Percentiles rank a stretch among this genome's conserved stretches.
Conservation (phyloP, 352 stramenopile species). For the Phytopythium kandeliae region DNA sequence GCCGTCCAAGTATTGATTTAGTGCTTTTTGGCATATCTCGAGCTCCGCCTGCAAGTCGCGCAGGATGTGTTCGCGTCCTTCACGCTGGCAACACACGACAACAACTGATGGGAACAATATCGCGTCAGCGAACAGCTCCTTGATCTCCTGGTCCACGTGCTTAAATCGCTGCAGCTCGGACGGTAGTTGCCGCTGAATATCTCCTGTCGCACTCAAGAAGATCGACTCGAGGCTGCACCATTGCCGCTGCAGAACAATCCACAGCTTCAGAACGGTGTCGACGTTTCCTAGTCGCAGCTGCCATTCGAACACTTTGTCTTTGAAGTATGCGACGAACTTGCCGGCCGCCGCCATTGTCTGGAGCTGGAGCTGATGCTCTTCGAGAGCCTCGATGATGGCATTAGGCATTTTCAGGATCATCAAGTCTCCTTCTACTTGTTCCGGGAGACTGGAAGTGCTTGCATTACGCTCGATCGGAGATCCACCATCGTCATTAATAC, state of each 20-base stretch:
- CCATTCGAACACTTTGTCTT: conserved; percentile 94
- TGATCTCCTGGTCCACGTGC: conserved; percentile 84
- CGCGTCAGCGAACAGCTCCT: conserved; percentile 62
- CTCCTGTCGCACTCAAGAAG: conserved; percentile 87
- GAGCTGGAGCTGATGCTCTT: conserved; percentile 94
- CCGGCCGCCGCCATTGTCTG: conserved; percentile 96
- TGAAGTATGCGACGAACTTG: conserved; percentile 95
- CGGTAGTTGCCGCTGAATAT: conserved; percentile 92
- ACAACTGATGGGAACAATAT: conserved; percentile 63
- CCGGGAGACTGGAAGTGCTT: neutral
- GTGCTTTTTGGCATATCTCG: conserved; percentile 93
- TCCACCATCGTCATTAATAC: neutral
- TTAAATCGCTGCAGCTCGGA: conserved; percentile 89
- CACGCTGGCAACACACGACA: conserved; percentile 59
- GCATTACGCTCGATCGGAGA: neutral
- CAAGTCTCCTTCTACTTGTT: conserved; percentile 69
- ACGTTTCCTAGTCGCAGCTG: conserved; percentile 90
- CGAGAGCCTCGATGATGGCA: conserved; percentile 90
- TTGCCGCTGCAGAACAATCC: conserved; percentile 85
- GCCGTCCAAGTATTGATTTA: conserved; percentile 95
- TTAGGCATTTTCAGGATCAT: conserved; percentile 89
- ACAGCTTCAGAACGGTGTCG: conserved; percentile 91
- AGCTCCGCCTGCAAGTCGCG: conserved; percentile 84
- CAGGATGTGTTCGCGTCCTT: conserved; percentile 77
- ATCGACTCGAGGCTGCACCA: conserved; percentile 95